These are phyloP conservation scores for Zea luxurians DNA, from an alignment of 176 grass and related monocot genomes.

Conservation along the genomic window DNA sequence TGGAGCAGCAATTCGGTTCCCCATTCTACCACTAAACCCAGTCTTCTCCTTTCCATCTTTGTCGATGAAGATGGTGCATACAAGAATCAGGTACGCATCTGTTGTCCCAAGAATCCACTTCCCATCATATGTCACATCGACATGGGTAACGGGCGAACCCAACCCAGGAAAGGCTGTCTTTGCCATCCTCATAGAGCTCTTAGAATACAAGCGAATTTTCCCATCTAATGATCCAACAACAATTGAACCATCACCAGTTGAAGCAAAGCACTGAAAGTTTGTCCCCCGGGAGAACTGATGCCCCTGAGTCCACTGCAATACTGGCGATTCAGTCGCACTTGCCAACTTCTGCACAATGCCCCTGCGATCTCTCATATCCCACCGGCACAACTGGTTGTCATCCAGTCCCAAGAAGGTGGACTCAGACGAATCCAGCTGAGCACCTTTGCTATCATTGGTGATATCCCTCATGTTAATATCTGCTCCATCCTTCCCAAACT, in stretches of 20 bases:
- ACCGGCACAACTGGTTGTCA: constrained; percentile 75
- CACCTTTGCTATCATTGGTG: constrained; percentile 79
- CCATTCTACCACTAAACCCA: constrained; percentile 77
- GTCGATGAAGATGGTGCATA: constrained; percentile 86
- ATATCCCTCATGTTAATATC: constrained; percentile 93
- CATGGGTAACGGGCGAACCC: constrained; percentile 87
- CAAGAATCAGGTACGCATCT: constrained; percentile 71
- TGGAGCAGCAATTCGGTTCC: constrained; percentile 86
- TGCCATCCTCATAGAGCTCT: constrained; percentile 96
- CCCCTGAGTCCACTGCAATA: constrained; percentile 84
- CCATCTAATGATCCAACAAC: constrained; percentile 92
- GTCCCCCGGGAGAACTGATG: constrained; percentile 88
- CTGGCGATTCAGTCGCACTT: constrained; percentile 47
- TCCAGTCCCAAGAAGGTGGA: constrained; percentile 89
- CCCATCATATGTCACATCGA: constrained; percentile 88
- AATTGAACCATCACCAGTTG: constrained; percentile 85
- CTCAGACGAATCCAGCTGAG: constrained; percentile 75
- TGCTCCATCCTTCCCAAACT: constrained; percentile 79
- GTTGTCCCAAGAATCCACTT: constrained; percentile 88
- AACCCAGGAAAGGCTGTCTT: constrained; percentile 95
- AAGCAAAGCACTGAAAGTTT: constrained; percentile 87
- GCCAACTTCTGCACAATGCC: constrained; percentile 81
- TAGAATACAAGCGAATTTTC: constrained; percentile 90
- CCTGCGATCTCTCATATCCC: constrained; percentile 81
- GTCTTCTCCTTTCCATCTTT: constrained; percentile 93